Conservation (phyloP, 1,284 basidiomycete genomes). For the Microbotryum saponariae region DNA sequence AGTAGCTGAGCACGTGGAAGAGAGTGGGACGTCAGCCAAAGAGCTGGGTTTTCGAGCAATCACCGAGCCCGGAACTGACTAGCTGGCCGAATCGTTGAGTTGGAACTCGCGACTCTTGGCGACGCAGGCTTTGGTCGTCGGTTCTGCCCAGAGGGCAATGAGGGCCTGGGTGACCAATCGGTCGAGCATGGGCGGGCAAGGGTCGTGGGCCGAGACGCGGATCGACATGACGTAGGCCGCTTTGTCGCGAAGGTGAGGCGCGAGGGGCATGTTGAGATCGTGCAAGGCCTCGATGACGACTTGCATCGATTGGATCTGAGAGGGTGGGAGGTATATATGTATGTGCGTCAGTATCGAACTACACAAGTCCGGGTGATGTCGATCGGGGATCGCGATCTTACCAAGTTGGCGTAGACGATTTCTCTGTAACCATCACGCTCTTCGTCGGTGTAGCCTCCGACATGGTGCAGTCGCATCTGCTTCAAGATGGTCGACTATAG, state of each 20-base stretch:
- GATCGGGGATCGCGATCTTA: slow-evolving; percentile 1
- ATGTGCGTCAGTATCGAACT: background rate
- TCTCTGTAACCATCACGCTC: slow-evolving; percentile 33
- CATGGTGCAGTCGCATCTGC: slow-evolving; percentile 32
- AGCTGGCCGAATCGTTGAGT: slow-evolving; percentile 35
- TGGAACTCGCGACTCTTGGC: slow-evolving; percentile 35
- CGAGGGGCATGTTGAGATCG: slow-evolving; percentile 32
- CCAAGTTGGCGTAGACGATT: slow-evolving; percentile 33
- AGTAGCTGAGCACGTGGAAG: slow-evolving; percentile 57
- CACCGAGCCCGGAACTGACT: slow-evolving; percentile 25
- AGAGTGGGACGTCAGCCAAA: background rate
- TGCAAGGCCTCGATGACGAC: slow-evolving; percentile 33
- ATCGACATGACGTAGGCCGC: slow-evolving; percentile 33
- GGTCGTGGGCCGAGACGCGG: slow-evolving; percentile 32
- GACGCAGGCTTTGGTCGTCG: slow-evolving; percentile 32
- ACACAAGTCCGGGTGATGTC: background rate
- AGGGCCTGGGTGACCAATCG: slow-evolving; percentile 29
- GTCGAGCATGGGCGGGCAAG: slow-evolving; percentile 33
- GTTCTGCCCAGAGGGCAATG: slow-evolving; percentile 29
- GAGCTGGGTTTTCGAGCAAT: background rate
- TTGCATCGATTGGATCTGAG: slow-evolving; percentile 34
- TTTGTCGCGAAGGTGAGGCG: slow-evolving; percentile 24
- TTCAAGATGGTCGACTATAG: slow-evolving; percentile 29
- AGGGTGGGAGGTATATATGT: too few species aligned
- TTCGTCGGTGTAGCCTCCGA: slow-evolving; percentile 32